Percentiles rank a stretch among this genome's conserved stretches.
These are phyloP conservation scores for Blastobotrys aristatus DNA, from an alignment of 1,139 yeast genomes.

Conservation along the genomic window DNA sequence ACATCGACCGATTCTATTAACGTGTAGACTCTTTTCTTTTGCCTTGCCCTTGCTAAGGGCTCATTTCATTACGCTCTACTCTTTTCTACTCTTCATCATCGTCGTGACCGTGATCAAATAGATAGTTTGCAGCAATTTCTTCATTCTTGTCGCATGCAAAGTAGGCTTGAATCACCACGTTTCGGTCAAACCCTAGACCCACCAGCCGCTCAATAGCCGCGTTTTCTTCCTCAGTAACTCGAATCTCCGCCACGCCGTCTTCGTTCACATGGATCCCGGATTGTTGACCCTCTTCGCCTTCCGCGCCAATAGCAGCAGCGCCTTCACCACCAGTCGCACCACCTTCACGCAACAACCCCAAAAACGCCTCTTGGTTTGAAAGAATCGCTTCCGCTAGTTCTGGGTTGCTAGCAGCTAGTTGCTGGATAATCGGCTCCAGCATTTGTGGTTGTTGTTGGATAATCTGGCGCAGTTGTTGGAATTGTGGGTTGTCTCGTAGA, in stretches of 20 bases:
- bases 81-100: constrained; percentile 26
- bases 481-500: constrained; percentile 41
- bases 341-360: constrained; percentile 55
- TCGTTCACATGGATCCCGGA: constrained; percentile 10
- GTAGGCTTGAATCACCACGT: constrained; percentile 85
- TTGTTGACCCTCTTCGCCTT: constrained; percentile 39
- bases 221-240: constrained; percentile 77
- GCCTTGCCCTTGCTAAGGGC: neutral
- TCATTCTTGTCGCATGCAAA: constrained; percentile 98
- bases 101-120: constrained; percentile 49
- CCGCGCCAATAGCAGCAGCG: constrained; percentile 36
- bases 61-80: neutral
- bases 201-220: constrained; percentile 82
- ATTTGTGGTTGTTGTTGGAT: constrained; percentile 86
- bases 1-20: constrained; percentile 3
- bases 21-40: neutral
- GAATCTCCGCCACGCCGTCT: constrained; percentile 43
- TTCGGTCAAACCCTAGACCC: constrained; percentile 88
- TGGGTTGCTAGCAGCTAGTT: constrained; percentile 78
- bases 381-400: constrained; percentile 73
- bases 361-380: constrained; percentile 80
- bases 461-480: constrained; percentile 66
- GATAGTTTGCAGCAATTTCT: constrained; percentile 89
- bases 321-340: constrained; percentile 38
- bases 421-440: constrained; percentile 78